These are phyloP conservation scores for Lactifluus hygrophoroides DNA, from an alignment of 768 basidiomycete genomes.

Conservation along the genomic window DNA sequence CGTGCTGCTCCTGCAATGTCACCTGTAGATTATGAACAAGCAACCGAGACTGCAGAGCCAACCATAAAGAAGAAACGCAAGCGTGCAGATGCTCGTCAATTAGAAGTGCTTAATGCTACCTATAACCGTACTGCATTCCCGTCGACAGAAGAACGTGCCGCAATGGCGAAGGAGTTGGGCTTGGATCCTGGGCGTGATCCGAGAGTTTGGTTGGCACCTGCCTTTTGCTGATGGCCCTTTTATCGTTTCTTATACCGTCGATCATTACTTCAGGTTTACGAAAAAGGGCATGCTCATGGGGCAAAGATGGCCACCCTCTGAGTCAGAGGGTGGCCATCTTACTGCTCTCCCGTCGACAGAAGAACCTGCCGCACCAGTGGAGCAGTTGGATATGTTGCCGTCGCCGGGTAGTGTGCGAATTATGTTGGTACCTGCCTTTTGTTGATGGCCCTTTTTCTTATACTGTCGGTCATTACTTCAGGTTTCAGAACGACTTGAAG, in stretches of 20 bases:
- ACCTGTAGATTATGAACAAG: conserved; percentile 19
- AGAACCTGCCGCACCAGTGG: conserved; percentile 70
- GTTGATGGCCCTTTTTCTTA: not conserved
- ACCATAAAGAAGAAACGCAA: conserved; percentile 83
- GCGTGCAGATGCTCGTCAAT: conserved; percentile 71
- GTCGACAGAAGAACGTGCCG: conserved; percentile 77
- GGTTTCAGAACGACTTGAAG: conserved; percentile 22
- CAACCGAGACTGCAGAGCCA: conserved; percentile 39
- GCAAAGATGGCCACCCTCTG: conserved; percentile 6
- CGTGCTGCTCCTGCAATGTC: conserved; percentile 28
- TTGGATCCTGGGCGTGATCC: conserved; percentile 83
- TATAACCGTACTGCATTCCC: conserved; percentile 80
- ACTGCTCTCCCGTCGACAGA: conserved; percentile 86
- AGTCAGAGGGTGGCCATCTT: conserved; percentile 1
- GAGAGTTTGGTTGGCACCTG: conserved; percentile 63
- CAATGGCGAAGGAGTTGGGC: conserved; percentile 64
- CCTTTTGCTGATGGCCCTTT: not conserved
- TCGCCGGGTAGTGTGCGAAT: conserved; percentile 82
- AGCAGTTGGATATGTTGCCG: conserved; percentile 73
- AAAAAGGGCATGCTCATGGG: conserved; percentile 17
- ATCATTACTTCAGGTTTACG: conserved; percentile 14
- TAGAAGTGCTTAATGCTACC: conserved; percentile 73
- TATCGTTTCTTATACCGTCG: not conserved
- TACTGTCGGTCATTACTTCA: not conserved
- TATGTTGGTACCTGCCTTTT: conserved; percentile 41